These are phyloP conservation scores for Rehmannia glutinosa DNA, from an alignment of 257 asterid genomes.

Conservation along the genomic window DNA sequence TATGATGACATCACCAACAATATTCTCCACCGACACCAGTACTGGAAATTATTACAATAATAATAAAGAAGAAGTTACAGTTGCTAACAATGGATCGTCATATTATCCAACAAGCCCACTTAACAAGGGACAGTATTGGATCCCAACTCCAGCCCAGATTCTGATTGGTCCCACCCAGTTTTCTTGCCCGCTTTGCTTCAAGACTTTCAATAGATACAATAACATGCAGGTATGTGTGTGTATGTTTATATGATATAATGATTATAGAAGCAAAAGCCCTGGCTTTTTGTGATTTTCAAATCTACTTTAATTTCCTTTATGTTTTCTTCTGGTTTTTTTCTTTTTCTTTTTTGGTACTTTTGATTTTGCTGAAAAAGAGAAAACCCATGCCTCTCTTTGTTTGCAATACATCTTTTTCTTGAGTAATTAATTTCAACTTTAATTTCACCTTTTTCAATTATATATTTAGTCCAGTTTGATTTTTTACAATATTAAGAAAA, in stretches of 20 bases:
- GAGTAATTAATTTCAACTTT: slow-evolving; percentile 49
- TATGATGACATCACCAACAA: slow-evolving; percentile 22
- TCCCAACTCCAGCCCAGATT: slow-evolving; percentile 61
- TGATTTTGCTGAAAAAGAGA: slow-evolving; percentile 39
- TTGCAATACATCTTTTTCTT: slow-evolving; percentile 33
- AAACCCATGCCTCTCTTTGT: slow-evolving; percentile 34
- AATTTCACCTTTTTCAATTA: slow-evolving; percentile 44
- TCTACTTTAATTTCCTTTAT: slow-evolving; percentile 18
- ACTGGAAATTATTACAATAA: background rate
- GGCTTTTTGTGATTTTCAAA: slow-evolving; percentile 2
- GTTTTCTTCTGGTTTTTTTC: background rate
- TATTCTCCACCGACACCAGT: slow-evolving; percentile 17
- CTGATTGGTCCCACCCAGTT: slow-evolving; percentile 59
- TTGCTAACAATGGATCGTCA: slow-evolving; percentile 17
- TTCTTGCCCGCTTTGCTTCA: slow-evolving; percentile 62
- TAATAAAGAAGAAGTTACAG: slow-evolving; percentile 30
- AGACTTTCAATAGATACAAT: slow-evolving; percentile 55
- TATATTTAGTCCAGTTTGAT: too few relatives aligned
- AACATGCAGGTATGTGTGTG: slow-evolving; percentile 43
- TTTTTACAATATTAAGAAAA: too few relatives aligned
- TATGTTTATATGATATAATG: too few relatives aligned
- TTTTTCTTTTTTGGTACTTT: background rate
- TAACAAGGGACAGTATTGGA: slow-evolving; percentile 61
- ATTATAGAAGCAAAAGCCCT: slow-evolving; percentile 5
- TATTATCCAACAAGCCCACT: slow-evolving; percentile 39